A percentile compares a stretch with the other conserved stretches of the same genome.
Conservation (phyloP, 1,284 basidiomycete genomes). For the Apiotrichum veenhuisii region DNA sequence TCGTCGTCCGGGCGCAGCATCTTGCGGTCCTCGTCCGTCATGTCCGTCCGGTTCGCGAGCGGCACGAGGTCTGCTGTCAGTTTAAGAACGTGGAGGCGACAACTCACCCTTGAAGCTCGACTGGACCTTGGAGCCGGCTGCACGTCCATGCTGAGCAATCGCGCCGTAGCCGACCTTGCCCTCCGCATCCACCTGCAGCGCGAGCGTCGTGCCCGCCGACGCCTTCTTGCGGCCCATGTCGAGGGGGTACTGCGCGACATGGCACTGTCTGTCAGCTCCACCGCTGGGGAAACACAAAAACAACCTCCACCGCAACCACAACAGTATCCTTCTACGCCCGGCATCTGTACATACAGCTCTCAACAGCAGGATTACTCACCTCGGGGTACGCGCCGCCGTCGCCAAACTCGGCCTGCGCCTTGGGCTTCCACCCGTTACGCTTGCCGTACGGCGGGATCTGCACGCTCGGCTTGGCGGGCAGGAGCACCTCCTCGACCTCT, state of each 20-base stretch:
- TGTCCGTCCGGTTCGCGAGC: constrained; percentile 79
- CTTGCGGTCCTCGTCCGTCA: constrained; percentile 65
- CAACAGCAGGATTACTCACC: constrained; percentile 30
- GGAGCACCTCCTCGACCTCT: constrained; percentile 31
- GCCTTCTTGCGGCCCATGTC: constrained; percentile 92
- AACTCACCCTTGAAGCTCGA: constrained; percentile 76
- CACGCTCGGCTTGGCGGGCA: constrained; percentile 18
- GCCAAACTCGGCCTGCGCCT: constrained; percentile 74
- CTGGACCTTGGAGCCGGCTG: constrained; percentile 78
- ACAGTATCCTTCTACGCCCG: background rate
- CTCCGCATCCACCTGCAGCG: constrained; percentile 92
- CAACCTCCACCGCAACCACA: background rate
- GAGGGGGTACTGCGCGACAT: constrained; percentile 93
- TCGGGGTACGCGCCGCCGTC: constrained; percentile 96
- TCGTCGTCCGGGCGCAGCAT: constrained; percentile 93
- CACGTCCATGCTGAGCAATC: constrained; percentile 91
- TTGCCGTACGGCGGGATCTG: constrained; percentile 63
- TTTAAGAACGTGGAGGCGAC: background rate
- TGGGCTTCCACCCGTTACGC: constrained; percentile 81
- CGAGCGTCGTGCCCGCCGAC: constrained; percentile 84
- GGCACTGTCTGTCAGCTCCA: constrained; percentile 56
- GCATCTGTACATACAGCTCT: background rate
- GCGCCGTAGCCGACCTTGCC: constrained; percentile 96
- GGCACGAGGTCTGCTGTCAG: constrained; percentile 74
- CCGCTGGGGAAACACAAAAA: background rate